Conservation (phyloP, 768 basidiomycete genomes). For the Russula compacta region DNA sequence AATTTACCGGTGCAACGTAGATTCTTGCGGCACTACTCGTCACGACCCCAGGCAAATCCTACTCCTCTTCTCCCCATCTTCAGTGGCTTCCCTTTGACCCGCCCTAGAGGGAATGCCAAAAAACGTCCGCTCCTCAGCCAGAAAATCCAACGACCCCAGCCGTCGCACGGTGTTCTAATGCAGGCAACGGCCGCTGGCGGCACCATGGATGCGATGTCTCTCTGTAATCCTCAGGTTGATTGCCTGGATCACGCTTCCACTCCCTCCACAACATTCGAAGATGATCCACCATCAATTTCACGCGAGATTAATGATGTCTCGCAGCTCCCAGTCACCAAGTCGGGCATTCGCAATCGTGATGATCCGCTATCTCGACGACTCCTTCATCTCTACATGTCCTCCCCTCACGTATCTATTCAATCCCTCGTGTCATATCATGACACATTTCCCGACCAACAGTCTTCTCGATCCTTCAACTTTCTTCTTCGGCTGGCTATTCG, state of each 20-base stretch:
- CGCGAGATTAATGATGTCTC: background rate
- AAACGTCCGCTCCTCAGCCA: background rate
- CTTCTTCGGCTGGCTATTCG: slow-evolving; percentile 43
- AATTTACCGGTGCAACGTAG: background rate
- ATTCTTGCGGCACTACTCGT: slow-evolving; percentile 4
- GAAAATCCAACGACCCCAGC: background rate
- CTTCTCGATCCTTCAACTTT: slow-evolving; percentile 37
- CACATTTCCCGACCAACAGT: slow-evolving; percentile 26
- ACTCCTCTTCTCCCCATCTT: slow-evolving; percentile 6
- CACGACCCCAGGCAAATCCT: background rate
- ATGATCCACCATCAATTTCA: background rate
- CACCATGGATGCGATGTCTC: background rate
- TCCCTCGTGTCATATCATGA: slow-evolving; percentile 45
- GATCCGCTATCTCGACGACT: background rate
- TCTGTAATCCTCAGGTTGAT: background rate
- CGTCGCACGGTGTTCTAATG: background rate
- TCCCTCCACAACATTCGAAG: background rate
- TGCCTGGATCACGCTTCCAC: background rate
- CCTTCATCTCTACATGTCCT: slow-evolving; percentile 14
- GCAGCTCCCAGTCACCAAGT: background rate
- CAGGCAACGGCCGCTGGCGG: background rate
- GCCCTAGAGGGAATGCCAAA: background rate
- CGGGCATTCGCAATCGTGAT: background rate
- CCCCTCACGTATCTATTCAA: slow-evolving; percentile 25
- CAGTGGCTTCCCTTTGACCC: background rate